Base-by-base conservation (phyloP, 116 monocot species). In the Cymodocea nodosa region DNA sequence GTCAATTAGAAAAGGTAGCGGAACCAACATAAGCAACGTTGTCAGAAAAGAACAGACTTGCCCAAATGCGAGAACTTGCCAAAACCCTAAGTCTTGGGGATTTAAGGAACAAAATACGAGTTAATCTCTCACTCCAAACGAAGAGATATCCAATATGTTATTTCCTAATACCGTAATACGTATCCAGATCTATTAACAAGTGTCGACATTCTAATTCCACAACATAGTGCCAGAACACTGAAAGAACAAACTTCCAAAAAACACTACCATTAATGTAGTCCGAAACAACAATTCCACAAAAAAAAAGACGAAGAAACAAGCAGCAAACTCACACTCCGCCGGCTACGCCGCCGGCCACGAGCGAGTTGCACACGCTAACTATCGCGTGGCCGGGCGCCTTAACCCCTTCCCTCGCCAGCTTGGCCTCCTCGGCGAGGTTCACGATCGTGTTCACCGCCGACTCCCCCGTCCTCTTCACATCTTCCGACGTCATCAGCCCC, bases 341-440 rank as follows among this genome's bases (percentile, higher is more conserved):
- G 17, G 98, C 98, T 72, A 99, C 79, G 59, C 89, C 98, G 22
- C 98, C 98, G 51, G 98, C 92, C 20, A 89, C 77, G 34, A 99
- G 89, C 3, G 92, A 92, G 77, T 92, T 92, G 82, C 89, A 89
- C 71, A 98, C 71, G 73, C 80, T 77, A 61, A 89, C 78, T 63
- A 92, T 68, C 49, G 80, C 88, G 65, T 89, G 79, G 40, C 86
- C 71, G 0, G 89, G 98, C 0, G 87, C 98, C 77, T 86, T 92
- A 59, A 98, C 92, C 51, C 86, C 89, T 71, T 98, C 92, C 58
- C 84, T 77, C 15, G 92, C 92, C 18, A 86, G 75, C 89, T 98
- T 98, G 34, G 92, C 98, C 82, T 98, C 98, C 81, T 98, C 98
- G 8, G 98, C 92, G 14, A 98, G 81, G 69, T 84, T 89, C 50